A percentile compares a stretch with the other conserved stretches of the same genome.
Evolutionary conservation across 2,329 filamentous ascomycete species (phyloP).

Genomic region (Tricladium varicosporioides): DNA sequence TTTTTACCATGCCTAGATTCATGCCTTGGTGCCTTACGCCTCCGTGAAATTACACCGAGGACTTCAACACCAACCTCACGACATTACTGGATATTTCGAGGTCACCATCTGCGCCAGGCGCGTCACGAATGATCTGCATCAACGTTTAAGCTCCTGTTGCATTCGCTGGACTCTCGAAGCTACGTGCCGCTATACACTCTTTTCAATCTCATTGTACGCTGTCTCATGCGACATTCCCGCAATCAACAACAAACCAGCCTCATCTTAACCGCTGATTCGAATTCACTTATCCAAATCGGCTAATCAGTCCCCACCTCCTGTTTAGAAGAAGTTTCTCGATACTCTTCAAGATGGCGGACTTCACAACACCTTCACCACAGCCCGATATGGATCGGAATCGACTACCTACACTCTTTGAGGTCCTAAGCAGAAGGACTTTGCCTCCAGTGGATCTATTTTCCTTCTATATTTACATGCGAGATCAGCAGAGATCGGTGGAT

Average conservation of each 20-base stretch:
- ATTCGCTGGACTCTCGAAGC: not conserved
- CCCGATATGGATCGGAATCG: constrained; percentile 71
- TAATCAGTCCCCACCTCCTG: too few species aligned
- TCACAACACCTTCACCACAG: constrained; percentile 49
- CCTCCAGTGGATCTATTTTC: constrained; percentile 96
- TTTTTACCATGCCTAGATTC: not conserved
- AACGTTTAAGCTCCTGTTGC: not conserved
- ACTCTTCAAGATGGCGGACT: constrained; percentile 25
- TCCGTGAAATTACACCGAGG: constrained; percentile 4
- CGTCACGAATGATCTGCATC: not conserved
- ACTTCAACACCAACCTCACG: not conserved
- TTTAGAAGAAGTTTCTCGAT: too few species aligned
- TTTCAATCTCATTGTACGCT: not conserved
- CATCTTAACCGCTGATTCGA: constrained; percentile 1
- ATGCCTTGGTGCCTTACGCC: not conserved
- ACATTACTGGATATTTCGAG: not conserved
- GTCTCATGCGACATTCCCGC: not conserved
- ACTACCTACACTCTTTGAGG: constrained; percentile 92
- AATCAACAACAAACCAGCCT: constrained; percentile 7
- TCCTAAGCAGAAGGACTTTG: constrained; percentile 88
- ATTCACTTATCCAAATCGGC: not conserved
- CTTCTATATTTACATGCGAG: constrained; percentile 99
- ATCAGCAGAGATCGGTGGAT: constrained; percentile 95
- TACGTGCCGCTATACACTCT: constrained; percentile 2
- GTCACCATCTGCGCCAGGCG: constrained; percentile 13